These are phyloP conservation scores for Emmonsia crescens DNA, from an alignment of 2,329 filamentous ascomycete genomes.

Conservation along the genomic window DNA sequence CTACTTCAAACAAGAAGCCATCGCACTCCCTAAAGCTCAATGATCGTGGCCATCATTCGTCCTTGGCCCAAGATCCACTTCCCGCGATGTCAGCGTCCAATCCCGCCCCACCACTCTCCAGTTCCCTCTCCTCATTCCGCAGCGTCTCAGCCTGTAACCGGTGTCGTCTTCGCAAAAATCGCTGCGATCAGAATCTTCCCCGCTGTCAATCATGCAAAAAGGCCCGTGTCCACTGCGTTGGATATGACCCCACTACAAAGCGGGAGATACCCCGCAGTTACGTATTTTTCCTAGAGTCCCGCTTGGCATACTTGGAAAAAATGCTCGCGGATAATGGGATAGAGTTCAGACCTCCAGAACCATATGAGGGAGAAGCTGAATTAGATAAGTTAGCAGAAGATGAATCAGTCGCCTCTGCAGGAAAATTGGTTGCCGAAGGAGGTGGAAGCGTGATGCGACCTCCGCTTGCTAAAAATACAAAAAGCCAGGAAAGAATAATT, in stretches of 20 bases:
- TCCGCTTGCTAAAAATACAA: neutral
- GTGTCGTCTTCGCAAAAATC: slow-evolving; percentile 83
- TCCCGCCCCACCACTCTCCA: slow-evolving; percentile 14
- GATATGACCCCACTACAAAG: slow-evolving; percentile 94
- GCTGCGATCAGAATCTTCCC: slow-evolving; percentile 86
- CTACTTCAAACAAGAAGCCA: slow-evolving; percentile 3
- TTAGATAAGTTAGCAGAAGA: neutral
- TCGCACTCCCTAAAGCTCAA: slow-evolving; percentile 10
- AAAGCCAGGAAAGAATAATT: neutral
- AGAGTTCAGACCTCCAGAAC: slow-evolving; percentile 56
- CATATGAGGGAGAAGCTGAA: slow-evolving; percentile 47
- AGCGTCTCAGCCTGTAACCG: slow-evolving; percentile 93
- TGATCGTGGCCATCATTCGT: slow-evolving; percentile 10
- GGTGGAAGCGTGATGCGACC: neutral
- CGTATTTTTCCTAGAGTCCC: slow-evolving; percentile 85
- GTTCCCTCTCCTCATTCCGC: slow-evolving; percentile 48
- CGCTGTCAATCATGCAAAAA: slow-evolving; percentile 89
- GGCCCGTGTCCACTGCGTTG: slow-evolving; percentile 81
- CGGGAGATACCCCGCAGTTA: slow-evolving; percentile 87
- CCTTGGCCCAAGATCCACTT: slow-evolving; percentile 1
- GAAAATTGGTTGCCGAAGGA: neutral
- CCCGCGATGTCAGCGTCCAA: slow-evolving; percentile 13
- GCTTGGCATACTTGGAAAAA: slow-evolving; percentile 71
- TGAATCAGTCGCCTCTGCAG: neutral
- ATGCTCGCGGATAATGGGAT: slow-evolving; percentile 60